Evolutionary conservation across 345 rosid genomes (phyloP).

Genomic region (Dipteronia dyeriana): DNA sequence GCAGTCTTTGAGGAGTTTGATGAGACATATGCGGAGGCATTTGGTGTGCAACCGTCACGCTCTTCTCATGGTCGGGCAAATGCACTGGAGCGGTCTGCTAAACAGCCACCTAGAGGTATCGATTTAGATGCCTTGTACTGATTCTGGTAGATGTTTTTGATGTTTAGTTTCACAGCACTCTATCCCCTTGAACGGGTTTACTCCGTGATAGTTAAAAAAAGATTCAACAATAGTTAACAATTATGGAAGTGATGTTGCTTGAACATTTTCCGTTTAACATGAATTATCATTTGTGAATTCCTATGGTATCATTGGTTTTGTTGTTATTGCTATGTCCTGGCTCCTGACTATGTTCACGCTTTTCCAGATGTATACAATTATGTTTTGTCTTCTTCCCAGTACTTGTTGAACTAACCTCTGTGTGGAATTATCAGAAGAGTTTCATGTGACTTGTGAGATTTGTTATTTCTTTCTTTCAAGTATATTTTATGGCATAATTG

Average conservation of each 20-base stretch:
- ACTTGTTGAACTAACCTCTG: neutral
- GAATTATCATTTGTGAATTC: neutral
- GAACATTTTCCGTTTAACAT: neutral
- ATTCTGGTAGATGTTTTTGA: constrained; percentile 17
- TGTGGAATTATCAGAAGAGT: neutral
- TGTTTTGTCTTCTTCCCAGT: neutral
- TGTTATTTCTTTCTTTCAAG: neutral
- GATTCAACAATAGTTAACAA: neutral
- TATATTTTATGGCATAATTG: neutral
- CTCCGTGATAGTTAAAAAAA: neutral
- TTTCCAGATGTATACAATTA: neutral
- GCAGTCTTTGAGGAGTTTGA: constrained; percentile 95
- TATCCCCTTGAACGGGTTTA: neutral
- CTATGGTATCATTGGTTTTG: neutral
- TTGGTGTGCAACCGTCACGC: constrained; percentile 62
- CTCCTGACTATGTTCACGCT: neutral
- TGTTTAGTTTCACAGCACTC: neutral
- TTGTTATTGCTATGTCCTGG: neutral
- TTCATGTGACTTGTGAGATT: neutral
- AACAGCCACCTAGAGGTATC: constrained; percentile 67
- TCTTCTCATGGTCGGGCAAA: constrained; percentile 33
- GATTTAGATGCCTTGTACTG: constrained; percentile 19
- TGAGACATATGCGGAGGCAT: constrained; percentile 98
- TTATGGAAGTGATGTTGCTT: neutral
- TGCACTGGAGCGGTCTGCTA: constrained; percentile 40